Evolutionary conservation across 805 yeast species (phyloP), one percentile per base, ranked within the genome.

Genomic region (Ogataea pini): DNA sequence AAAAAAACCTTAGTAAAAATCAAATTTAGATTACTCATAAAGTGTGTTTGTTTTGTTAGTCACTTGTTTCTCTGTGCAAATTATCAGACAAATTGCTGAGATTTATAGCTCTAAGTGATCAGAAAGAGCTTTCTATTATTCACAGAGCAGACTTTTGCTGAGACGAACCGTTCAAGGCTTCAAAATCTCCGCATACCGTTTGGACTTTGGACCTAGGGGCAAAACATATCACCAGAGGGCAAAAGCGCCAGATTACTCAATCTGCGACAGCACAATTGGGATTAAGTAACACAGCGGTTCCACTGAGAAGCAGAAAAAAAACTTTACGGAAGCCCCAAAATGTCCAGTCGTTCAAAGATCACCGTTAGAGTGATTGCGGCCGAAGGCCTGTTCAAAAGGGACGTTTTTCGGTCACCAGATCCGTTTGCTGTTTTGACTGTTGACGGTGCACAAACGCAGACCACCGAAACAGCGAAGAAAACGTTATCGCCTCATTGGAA

Each of bases 401-500:
- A 94, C 68, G 91, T 94, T 19, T 89, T 91, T 66, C 82, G 96
- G 48, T 87, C 91, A 53, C 99, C 99, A 2, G 99, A 94, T 68
- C 99, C 99, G 9, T 94, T 94, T 72, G 97, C 97, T 1, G 98
- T 94, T 29, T 74, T 94, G 53, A 92, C 98, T 10, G 91, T 94
- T n/a, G 99, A 94, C 68, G 98, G 98, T 3, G 83, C 88, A 17
- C 99, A 94, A 65, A 94, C 98, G 1, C 89, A 89, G 63, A 86
- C 97, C 16, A 94, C 99, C 1, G 82, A 89, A 43, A 94, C 96
- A 29, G 94, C 95, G 25, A 89, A 89, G 63, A 90, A 89, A 70
- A 94, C 98, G 2, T 73, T 92, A 58, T 89, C 94, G 62, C 99
- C 99, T 9, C 94, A 91, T 70, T 94, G 99, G 99, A 91, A 94